These are phyloP conservation scores for Dalbergia oliveri DNA, from an alignment of 306 rosid genomes.

Conservation along the genomic window DNA sequence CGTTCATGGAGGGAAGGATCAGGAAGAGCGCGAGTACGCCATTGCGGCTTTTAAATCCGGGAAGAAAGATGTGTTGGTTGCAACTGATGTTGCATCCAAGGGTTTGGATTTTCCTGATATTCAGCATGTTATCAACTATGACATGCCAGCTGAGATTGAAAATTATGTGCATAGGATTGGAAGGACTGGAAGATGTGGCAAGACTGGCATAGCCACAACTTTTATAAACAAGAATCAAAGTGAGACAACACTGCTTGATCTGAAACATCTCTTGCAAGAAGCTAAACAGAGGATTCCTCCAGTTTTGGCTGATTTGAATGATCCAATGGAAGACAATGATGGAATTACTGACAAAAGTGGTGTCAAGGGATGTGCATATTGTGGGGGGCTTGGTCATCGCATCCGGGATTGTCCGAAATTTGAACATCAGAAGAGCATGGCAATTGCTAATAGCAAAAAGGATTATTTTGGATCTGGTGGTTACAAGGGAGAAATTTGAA, in stretches of 20 bases:
- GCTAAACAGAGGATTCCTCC: constrained; percentile 99
- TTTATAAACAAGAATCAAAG: constrained; percentile 94
- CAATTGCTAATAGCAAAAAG: constrained; percentile 78
- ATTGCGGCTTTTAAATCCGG: constrained; percentile 82
- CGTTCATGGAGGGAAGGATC: constrained; percentile 96
- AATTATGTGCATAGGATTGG: constrained; percentile 98
- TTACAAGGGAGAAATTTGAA: constrained; percentile 86
- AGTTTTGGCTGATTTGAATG: constrained; percentile 84
- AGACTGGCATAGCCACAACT: constrained; percentile 93
- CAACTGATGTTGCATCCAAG: constrained; percentile 95
- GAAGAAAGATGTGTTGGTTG: constrained; percentile 93
- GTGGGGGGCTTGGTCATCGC: constrained; percentile 98
- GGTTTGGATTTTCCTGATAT: constrained; percentile 97
- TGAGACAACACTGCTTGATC: constrained; percentile 92
- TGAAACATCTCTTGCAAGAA: constrained; percentile 96
- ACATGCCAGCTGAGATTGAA: constrained; percentile 97
- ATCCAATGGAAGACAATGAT: constrained; percentile 88
- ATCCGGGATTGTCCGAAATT: constrained; percentile 85
- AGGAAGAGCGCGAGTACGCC: constrained; percentile 92
- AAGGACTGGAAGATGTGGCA: constrained; percentile 93
- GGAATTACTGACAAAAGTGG: constrained; percentile 81
- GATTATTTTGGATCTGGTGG: constrained; percentile 97
- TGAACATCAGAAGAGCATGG: constrained; percentile 88
- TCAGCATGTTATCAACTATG: constrained; percentile 93
- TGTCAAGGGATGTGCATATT: constrained; percentile 89